phyloP scores from a whole-genome alignment of 768 basidiomycete species.

The Mycena venus region DNA sequence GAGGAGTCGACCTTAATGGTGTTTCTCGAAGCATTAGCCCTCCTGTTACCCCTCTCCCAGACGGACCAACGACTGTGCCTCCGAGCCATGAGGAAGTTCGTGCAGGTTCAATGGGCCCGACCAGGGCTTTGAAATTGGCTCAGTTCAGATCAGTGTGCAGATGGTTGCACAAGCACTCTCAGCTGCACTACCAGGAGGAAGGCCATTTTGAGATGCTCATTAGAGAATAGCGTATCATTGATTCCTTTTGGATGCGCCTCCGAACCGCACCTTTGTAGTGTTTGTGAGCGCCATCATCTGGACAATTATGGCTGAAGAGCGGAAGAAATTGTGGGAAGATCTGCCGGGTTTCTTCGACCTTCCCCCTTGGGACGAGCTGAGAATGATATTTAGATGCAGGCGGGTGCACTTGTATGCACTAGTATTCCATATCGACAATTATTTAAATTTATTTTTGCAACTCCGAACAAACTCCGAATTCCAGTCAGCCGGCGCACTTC shows the following conservation, averaged over 20 bases:
- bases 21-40: not conserved
- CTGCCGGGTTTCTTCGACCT: slow-evolving; percentile 5
- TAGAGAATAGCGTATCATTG: no score
- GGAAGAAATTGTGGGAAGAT: slow-evolving; percentile 13
- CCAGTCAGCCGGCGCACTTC: no score
- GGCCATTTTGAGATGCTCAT: no score
- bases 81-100: not conserved
- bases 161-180: not conserved
- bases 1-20: no score
- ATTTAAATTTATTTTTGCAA: no score
- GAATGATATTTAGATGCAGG: no score
- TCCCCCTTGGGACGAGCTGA: slow-evolving; percentile 14
- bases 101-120: slow-evolving; percentile 2
- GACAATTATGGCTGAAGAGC: not conserved
- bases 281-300: not conserved
- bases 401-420: no score
- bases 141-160: not conserved
- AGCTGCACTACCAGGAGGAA: no score
- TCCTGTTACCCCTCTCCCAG: not conserved
- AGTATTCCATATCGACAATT: no score
- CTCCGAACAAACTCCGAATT: no score
- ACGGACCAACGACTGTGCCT: not conserved
- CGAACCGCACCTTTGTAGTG: not conserved
- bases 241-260: not conserved
- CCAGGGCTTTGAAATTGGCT: not conserved